Evolutionary conservation across 2,329 filamentous ascomycete genomes (phyloP).

Genomic region (Arthrobotrys iridis): DNA sequence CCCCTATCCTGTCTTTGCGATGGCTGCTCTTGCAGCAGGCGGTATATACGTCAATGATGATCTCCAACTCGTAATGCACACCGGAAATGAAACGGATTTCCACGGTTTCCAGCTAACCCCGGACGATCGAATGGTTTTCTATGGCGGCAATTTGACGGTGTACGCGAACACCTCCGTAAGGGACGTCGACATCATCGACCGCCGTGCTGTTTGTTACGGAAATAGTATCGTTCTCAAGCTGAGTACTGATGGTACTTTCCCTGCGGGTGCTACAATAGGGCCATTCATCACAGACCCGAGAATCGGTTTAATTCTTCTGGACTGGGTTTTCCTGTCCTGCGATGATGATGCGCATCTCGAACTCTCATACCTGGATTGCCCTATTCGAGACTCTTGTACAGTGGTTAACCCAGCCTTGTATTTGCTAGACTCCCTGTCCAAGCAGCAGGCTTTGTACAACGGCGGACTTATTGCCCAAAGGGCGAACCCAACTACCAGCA

Average conservation of each 20-base stretch:
- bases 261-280: conserved; percentile 14
- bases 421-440: not conserved
- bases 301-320: conserved; percentile 11
- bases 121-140: conserved; percentile 17
- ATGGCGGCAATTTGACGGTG: conserved; percentile 11
- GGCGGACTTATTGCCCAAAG: not conserved
- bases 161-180: conserved; percentile 38
- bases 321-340: not conserved
- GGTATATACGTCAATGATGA: conserved; percentile 2
- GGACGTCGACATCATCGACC: not conserved
- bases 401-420: conserved; percentile 16
- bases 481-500: not conserved
- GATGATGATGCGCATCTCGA: not conserved
- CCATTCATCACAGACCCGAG: conserved; percentile 38
- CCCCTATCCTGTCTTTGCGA: conserved; percentile 30
- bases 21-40: conserved; percentile 8
- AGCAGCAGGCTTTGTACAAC: conserved; percentile 36
- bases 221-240: conserved; percentile 4
- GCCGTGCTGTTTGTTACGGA: conserved; percentile 21
- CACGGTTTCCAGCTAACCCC: conserved; percentile 32
- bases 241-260: not conserved
- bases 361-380: not conserved
- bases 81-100: conserved; percentile 12
- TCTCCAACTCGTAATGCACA: conserved; percentile 9
- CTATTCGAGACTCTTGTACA: not conserved